Base-by-base conservation (phyloP, 495 filamentous ascomycete species). In the Daldinia bambusicola region DNA sequence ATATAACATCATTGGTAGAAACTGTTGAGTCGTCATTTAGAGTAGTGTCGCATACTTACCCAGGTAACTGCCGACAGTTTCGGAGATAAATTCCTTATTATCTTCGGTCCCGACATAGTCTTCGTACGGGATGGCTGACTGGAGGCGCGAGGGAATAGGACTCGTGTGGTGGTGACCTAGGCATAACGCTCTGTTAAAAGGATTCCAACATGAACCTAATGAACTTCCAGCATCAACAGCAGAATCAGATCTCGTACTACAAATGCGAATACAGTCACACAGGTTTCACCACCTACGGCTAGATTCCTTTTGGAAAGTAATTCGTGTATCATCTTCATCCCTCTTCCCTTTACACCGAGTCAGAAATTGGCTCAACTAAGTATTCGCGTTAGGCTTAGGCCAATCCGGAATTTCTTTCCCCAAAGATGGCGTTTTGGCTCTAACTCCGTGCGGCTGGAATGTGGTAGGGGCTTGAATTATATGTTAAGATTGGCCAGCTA, bases 231-330 rank as follows among this genome's bases (percentile, higher is more conserved):
- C 10, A 9, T 8, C 18, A 20, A 48, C 16, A n/a, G 16, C 43
- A 48, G 43, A 18, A 48, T 48, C 43, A 8, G 9, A 48, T 63
- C 45, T 63, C 4, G 13, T 53, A 63, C 50, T 18, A 55, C 12
- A 16, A 13, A 18, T 55, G 20, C 9, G 13, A 22, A 26, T 43
- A 16, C 41, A 45, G 26, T 30, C n/a, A 26, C 10, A 6, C 18
- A 31, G 5, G 55, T 58, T 51, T 8, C 34, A 66, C 53, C n/a
- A 18, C 38, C 48, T n/a, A 4, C 51, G 32, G 5, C 18, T 60
- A 52, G 20, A 41, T 43, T 34, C 60, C 16, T n/a, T 22, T 41
- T 30, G 26, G 43, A 36, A 32, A 53, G 26, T n/a, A 52, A 30
- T 9, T 60, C 45, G 32, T 60, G 55, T 60, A 43, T 52, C 37